Evolutionary conservation across 2,329 filamentous ascomycete species (phyloP).

Genomic region (Plenodomus tracheiphilus): DNA sequence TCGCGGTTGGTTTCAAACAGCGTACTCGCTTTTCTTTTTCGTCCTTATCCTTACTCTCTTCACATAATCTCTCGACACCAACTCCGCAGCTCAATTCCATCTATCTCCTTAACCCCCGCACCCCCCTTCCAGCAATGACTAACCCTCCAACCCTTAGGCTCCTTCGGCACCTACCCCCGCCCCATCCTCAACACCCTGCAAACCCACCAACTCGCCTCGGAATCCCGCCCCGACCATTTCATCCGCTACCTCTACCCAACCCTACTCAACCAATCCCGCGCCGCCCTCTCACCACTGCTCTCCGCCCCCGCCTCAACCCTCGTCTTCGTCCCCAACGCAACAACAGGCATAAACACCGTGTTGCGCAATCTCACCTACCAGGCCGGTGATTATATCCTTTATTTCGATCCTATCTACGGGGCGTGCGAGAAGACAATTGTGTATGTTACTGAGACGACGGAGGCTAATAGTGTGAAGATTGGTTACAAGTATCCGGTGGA

Average conservation of each 20-base stretch:
- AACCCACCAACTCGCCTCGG: slow-evolving; percentile 67
- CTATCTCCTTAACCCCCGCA: too few relatives aligned
- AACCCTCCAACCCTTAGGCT: slow-evolving; percentile 53
- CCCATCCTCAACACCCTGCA: slow-evolving; percentile 63
- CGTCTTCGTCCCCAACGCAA: slow-evolving; percentile 83
- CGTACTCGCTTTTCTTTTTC: too few relatives aligned
- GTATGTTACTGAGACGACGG: slow-evolving; percentile 70
- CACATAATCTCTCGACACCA: too few relatives aligned
- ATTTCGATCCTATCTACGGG: slow-evolving; percentile 78
- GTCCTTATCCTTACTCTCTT: too few relatives aligned
- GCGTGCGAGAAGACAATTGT: slow-evolving; percentile 74
- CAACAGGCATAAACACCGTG: slow-evolving; percentile 75
- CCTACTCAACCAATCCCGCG: slow-evolving; percentile 66
- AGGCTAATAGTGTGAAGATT: slow-evolving; percentile 58
- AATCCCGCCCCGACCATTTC: slow-evolving; percentile 74
- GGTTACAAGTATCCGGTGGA: slow-evolving; percentile 68
- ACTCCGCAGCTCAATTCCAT: too few relatives aligned
- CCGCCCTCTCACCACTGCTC: slow-evolving; percentile 58
- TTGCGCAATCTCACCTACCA: slow-evolving; percentile 74
- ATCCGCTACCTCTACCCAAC: slow-evolving; percentile 69
- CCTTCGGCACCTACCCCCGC: slow-evolving; percentile 76
- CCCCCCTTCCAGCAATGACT: neutral
- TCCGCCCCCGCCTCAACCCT: slow-evolving; percentile 67
- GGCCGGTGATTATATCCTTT: slow-evolving; percentile 73
- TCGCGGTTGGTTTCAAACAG: too few relatives aligned